Conservation (phyloP, 805 yeast genomes). For the Yamadazyma phyllophila region DNA sequence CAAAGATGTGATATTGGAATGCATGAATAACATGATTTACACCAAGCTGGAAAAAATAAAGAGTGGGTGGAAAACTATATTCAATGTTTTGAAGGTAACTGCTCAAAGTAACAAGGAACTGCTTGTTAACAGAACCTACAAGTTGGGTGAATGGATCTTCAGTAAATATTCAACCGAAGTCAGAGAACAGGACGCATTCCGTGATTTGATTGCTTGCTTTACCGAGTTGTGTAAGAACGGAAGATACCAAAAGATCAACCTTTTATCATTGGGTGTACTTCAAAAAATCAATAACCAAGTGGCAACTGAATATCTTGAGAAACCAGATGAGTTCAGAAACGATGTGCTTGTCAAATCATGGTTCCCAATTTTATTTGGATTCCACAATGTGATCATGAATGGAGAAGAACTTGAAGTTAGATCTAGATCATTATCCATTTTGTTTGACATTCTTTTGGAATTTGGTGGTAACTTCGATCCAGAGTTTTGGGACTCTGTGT, state of each 20-base stretch:
- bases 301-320: conserved; percentile 40
- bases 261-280: conserved; percentile 77
- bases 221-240: conserved; percentile 83
- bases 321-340: conserved; percentile 11
- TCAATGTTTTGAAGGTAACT: conserved; percentile 73
- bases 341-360: conserved; percentile 54
- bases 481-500: conserved; percentile 79
- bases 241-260: conserved; percentile 72
- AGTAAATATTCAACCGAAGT: conserved; percentile 61
- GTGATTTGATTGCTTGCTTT: conserved; percentile 68
- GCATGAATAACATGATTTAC: conserved; percentile 79
- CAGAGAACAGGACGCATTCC: conserved; percentile 64
- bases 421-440: conserved; percentile 75
- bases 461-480: conserved; percentile 75
- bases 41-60: conserved; percentile 71
- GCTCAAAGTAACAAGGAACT: conserved; percentile 59
- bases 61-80: conserved; percentile 94
- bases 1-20: conserved; percentile 85
- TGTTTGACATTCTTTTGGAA: conserved; percentile 78
- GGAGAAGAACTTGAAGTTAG: conserved; percentile 95
- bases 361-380: conserved; percentile 85
- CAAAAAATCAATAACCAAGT: conserved; percentile 59
- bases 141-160: conserved; percentile 60
- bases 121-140: conserved; percentile 62
- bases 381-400: conserved; percentile 86